Base-by-base conservation (phyloP, 345 rosid genomes). In the Cardamine chenopodiifolia region DNA sequence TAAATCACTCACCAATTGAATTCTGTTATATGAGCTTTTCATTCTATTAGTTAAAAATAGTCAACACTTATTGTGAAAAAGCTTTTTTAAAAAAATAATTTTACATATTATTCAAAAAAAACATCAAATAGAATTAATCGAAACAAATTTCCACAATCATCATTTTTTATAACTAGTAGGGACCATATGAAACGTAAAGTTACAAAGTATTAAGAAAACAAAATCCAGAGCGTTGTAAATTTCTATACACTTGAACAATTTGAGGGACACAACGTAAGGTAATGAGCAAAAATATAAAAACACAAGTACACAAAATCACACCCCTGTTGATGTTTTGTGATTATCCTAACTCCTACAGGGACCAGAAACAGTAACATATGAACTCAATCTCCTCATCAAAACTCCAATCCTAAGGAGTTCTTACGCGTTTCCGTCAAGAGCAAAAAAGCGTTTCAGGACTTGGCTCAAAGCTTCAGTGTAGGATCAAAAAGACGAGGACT, bases 181-280 rank as follows among this genome's bases (percentile, higher is more conserved):
- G 44, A 39, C 44, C 6, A 12, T 39, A 39, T 39, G 44, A 39
- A 39, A 12, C 44, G 6, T 39, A 39, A 39, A 11, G 44, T 39
- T 12, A 39, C 44, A 39, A 39, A 39, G 44, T 39, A 39, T 12
- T 4, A 39, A 42, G 48, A n/a, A 28, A 58, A 7, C 1, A 32
- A 53, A 1, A 58, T 10, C 63, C n/a, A 34, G 4, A 34, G 1
- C 40, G 40, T n/a, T 37, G 65, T 60, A 60, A 73, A 50, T 28
- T 75, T 62, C 74, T 68, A 52, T 76, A 75, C 79, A 75, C 63
- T 75, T 75, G 53, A 49, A 34, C 62, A 68, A 49, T 66, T 22
- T 58, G 45, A 20, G 47, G 5, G 34, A 61, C 50, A 60, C 66
- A 37, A 40, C 11, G 49, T 39, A 39, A 61, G 49, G 49, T 39